Base-by-base conservation (phyloP, 176 grass and related monocot species). In the Bromus sterilis region DNA sequence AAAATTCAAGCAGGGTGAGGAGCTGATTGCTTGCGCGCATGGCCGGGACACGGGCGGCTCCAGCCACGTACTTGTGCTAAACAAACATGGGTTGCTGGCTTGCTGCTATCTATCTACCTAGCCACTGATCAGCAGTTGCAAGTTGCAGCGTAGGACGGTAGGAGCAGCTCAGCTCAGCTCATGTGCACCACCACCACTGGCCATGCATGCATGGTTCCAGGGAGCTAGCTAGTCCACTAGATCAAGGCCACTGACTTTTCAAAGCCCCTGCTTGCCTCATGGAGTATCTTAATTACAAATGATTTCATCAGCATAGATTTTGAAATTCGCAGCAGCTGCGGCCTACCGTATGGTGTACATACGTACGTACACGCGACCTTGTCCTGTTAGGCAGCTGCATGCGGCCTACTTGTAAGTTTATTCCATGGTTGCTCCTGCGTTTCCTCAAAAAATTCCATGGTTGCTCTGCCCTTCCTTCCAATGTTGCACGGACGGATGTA, bases 311-410 rank as follows among this genome's bases (percentile, higher is more conserved):
- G 57, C 56, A 66, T 37, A 11, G 34, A 56, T 55, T 65, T 80
- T 32, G 84, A 78, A 80, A 86, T 68, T 80, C 66, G 84, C 3
- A 28, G 58, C 59, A 28, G 58, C 59, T 75, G 75, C 16, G 25
- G 12, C 31, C 75, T 79, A 51, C 6, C 3, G 63, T n/a, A 1
- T 25, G n/a, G 60, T 32, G 15, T 20, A 21, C 5, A 15, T 0
- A 7, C 14, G 16, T 20, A n/a, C n/a, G n/a, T 4, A 9, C 32
- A 64, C 64, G 56, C 64, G 71, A 51, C 15, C 15, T 60, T 88
- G 80, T 88, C 80, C 44, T 83, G 75, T 88, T 74, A 83, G 86
- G 86, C 75, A 83, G 42, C 80, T 64, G 73, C 33, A 66, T 66
- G 21, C 23, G 26, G 9, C 7, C 58, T 26, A n/a, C 29, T n/a